Percentiles rank a stretch among this genome's conserved stretches.
Conservation (phyloP, 2,329 filamentous ascomycete species). For the Neopestalotiopsis sp. region DNA sequence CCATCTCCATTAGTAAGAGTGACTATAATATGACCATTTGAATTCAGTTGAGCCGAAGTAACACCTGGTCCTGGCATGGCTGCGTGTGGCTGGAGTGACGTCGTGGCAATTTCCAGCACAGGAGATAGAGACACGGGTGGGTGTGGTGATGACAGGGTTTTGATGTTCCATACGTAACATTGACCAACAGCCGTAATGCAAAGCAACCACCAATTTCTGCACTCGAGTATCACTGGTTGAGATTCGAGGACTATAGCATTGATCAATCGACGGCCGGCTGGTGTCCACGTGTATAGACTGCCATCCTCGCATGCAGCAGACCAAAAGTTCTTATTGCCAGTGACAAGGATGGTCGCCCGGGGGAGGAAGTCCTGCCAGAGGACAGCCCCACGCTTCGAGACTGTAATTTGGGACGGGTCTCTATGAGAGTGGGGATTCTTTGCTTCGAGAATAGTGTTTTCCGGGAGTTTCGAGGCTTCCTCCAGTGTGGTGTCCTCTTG, state of each 20-base stretch:
- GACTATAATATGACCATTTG: conserved; percentile 83
- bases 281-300: conserved; percentile 88
- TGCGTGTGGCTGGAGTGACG: conserved; percentile 76
- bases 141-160: conserved; percentile 81
- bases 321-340: conserved; percentile 91
- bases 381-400: conserved; percentile 78
- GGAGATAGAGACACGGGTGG: conserved; percentile 89
- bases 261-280: conserved; percentile 83
- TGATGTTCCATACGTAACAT: conserved; percentile 93
- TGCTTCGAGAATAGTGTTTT: conserved; percentile 84
- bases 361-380: conserved; percentile 96
- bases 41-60: conserved; percentile 90
- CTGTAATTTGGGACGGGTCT: conserved; percentile 83
- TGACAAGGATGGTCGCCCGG: conserved; percentile 83
- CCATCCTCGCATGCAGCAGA: conserved; percentile 93
- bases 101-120: conserved; percentile 83
- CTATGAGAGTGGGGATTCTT: conserved; percentile 78
- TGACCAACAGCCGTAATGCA: conserved; percentile 88
- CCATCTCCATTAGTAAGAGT: conserved; percentile 94
- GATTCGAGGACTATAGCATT: conserved; percentile 88
- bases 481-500: conserved; percentile 58
- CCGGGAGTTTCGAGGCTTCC: conserved; percentile 66
- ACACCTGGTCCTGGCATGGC: conserved; percentile 81
- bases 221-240: conserved; percentile 92
- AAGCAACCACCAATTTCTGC: conserved; percentile 85